Base-by-base conservation (phyloP, 345 rosid genomes). In the Aquilaria malaccensis region DNA sequence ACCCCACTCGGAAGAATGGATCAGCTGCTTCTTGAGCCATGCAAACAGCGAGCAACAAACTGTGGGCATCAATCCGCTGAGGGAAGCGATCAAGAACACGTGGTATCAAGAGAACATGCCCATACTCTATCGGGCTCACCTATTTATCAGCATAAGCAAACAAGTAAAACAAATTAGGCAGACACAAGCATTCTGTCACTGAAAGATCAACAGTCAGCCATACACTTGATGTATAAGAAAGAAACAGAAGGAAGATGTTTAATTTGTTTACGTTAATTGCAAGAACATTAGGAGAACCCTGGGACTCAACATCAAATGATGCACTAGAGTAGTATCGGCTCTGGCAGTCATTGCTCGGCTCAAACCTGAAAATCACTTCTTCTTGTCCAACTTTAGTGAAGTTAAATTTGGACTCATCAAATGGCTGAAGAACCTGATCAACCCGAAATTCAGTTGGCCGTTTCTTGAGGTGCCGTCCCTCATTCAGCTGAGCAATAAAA, bases 51-150 rank as follows among this genome's bases (percentile, higher is more conserved):
- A 81, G 83, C 67, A 73, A 67, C 66, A 81, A 75, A 75, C 83
- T 81, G 22, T 65, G 74, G 33, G 61, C 70, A 68, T 81, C 83
- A 41, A 84, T 81, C 80, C 77, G 75, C 70, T 75, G 86, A 4
- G 86, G 84, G 62, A 79, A 60, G 78, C 80, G 60, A 41, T 81
- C 84, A 10, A 79, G 63, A 60, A 81, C 52, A 1, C 68, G 75
- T 0, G 82, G 85, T 50, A 77, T 79, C 70, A 83, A 74, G 14
- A 83, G 74, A 54, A 78, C 83, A 58, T 80, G 85, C 11, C 83
- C 88, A 63, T 79, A 81, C 52, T 81, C 83, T 60, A 83, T 83
- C 1, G 82, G 82, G 63, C 85, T 80, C 56, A 80, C 88, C 85
- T 83, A 52, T 50, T n/a, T 4, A 53, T 45, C 22, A 41, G 47